A percentile compares a stretch with the other conserved stretches of the same genome.
Conservation (phyloP, 1,284 basidiomycete genomes). For the Neotropicomus parvogracilis region DNA sequence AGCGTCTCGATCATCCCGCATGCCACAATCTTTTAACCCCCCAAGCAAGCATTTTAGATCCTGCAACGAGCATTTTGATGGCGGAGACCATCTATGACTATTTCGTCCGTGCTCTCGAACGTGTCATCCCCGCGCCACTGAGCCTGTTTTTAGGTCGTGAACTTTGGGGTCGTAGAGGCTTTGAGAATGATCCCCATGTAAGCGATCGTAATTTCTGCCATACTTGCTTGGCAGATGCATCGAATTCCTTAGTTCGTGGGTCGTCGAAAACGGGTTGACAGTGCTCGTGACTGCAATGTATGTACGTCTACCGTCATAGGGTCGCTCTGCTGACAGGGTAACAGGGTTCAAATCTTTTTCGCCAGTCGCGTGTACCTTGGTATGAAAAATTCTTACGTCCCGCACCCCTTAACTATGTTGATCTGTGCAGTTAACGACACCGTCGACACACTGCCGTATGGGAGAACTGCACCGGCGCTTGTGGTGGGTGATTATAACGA, state of each 20-base stretch:
- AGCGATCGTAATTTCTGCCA: not conserved
- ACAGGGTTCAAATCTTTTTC: slow-evolving; percentile 18
- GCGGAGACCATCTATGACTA: slow-evolving; percentile 20
- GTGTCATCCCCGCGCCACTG: not conserved
- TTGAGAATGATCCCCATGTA: slow-evolving; percentile 12
- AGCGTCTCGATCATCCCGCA: not conserved
- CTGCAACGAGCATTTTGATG: slow-evolving; percentile 21
- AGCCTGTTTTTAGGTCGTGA: slow-evolving; percentile 10
- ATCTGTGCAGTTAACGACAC: slow-evolving; percentile 9
- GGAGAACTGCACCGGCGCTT: not conserved
- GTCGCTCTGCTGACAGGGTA: slow-evolving; percentile 1
- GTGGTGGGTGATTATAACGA: too few species aligned
- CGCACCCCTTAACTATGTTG: too few species aligned
- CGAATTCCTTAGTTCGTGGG: slow-evolving; percentile 4
- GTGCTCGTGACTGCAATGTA: slow-evolving; percentile 10
- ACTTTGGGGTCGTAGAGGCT: slow-evolving; percentile 12
- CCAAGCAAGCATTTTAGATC: slow-evolving; percentile 15
- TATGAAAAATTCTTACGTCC: not conserved
- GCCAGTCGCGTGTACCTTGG: slow-evolving; percentile 14
- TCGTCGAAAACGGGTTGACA: slow-evolving; percentile 16
- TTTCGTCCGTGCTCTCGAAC: slow-evolving; percentile 13
- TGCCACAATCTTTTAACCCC: slow-evolving; percentile 3
- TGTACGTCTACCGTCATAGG: not conserved
- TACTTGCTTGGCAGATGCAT: too few species aligned
- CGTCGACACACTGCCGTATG: slow-evolving; percentile 11